Evolutionary conservation across 495 filamentous ascomycete species (phyloP).

Genomic region (Penicillium soppii): DNA sequence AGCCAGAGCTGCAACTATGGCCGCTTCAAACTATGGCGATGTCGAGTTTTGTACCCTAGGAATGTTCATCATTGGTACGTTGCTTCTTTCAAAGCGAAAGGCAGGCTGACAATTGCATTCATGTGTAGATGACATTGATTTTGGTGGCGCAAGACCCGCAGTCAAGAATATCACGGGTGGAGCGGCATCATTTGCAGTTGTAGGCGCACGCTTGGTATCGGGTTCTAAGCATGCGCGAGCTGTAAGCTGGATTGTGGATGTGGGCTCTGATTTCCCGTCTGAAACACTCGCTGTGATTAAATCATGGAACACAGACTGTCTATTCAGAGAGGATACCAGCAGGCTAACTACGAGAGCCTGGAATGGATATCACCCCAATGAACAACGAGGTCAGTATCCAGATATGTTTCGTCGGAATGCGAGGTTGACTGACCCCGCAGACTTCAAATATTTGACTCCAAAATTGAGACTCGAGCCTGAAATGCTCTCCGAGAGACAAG

Average conservation of each 20-base stretch:
- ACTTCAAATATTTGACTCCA: constrained; percentile 84
- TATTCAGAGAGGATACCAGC: constrained; percentile 62
- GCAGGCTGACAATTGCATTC: constrained; percentile 20
- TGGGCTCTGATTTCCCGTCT: constrained; percentile 79
- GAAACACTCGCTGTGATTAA: constrained; percentile 60
- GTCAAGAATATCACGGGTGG: constrained; percentile 78
- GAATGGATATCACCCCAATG: constrained; percentile 74
- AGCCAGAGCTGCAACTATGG: constrained; percentile 16
- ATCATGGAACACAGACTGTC: constrained; percentile 69
- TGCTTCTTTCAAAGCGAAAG: constrained; percentile 1
- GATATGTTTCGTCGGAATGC: not conserved
- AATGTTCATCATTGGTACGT: constrained; percentile 92
- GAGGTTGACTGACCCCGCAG: constrained; percentile 46
- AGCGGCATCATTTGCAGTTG: constrained; percentile 78
- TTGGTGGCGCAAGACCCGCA: constrained; percentile 51
- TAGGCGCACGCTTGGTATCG: constrained; percentile 87
- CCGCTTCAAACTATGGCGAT: constrained; percentile 5
- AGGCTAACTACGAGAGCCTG: constrained; percentile 85
- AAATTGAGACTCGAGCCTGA: constrained; percentile 73
- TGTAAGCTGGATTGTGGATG: constrained; percentile 90
- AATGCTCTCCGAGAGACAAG: constrained; percentile 55
- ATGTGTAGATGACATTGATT: constrained; percentile 84
- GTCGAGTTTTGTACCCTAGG: constrained; percentile 86
- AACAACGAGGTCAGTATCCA: constrained; percentile 49
- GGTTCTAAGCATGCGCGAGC: constrained; percentile 42